Evolutionary conservation across 1,284 basidiomycete genomes (phyloP).

Genomic region (Bondarzewia mesenterica): DNA sequence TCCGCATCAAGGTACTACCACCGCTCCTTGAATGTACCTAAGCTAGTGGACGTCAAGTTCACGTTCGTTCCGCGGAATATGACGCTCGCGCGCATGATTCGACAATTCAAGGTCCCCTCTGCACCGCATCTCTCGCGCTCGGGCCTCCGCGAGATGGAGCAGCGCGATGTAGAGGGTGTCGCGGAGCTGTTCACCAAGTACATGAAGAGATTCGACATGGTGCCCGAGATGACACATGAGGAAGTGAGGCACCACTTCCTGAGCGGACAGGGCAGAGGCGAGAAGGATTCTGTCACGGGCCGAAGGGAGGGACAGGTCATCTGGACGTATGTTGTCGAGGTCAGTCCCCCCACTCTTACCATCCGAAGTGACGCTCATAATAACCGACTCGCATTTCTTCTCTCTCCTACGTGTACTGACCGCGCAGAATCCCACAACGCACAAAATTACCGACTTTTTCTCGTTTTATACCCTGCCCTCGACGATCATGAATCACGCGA

Average conservation of each 20-base stretch:
- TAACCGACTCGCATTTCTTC: not conserved
- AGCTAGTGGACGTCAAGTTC: conserved; percentile 90
- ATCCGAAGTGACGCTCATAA: conserved; percentile 11
- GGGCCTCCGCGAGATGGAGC: conserved; percentile 86
- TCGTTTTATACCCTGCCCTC: conserved; percentile 97
- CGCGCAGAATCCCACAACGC: conserved; percentile 75
- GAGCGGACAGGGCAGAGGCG: conserved; percentile 72
- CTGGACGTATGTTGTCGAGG: conserved; percentile 97
- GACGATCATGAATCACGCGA: conserved; percentile 66
- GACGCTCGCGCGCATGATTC: conserved; percentile 83
- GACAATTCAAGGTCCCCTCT: conserved; percentile 59
- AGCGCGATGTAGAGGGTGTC: conserved; percentile 70
- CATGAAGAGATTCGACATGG: conserved; percentile 83
- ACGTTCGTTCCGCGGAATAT: conserved; percentile 78
- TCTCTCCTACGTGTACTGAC: not conserved
- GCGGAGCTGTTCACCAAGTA: conserved; percentile 72
- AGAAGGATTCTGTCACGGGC: conserved; percentile 36
- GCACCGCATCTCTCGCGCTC: conserved; percentile 34
- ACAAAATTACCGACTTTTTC: conserved; percentile 89
- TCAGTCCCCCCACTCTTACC: conserved; percentile 24
- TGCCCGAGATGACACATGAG: conserved; percentile 69
- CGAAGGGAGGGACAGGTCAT: conserved; percentile 78
- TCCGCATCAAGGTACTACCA: conserved; percentile 74
- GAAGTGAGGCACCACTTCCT: conserved; percentile 87
- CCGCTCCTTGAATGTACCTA: conserved; percentile 86